Evolutionary conservation across 208 protist genomes (phyloP), one percentile per base, ranked within the genome.

Genomic region (Acanthamoeba healyi): DNA sequence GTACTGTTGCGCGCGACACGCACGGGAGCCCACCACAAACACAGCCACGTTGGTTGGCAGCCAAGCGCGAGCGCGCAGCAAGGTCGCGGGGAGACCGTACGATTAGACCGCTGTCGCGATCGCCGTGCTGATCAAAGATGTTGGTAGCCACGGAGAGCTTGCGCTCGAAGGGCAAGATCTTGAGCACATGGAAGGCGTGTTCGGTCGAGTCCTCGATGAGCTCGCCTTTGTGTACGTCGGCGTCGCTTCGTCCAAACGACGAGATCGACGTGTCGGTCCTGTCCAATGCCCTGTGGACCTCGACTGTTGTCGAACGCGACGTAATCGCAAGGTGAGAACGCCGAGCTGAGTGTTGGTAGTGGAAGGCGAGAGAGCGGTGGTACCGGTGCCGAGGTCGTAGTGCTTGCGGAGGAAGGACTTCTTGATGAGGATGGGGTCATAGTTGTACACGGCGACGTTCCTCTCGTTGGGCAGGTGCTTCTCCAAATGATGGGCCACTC

Each of bases 101-200:
- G 15, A 56, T 7, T 9, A 0, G 10, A 19, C 42, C 79, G 24
- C 0, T 32, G 38, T 87, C 49, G n/a, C 46, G 12, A 9, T 29
- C 29, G 17, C 29, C 38, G 44, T 87, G 46, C 49, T 87, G 46
- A 24, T 17, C 49, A 6, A 87, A 9, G n/a, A 87, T 56, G 29
- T 51, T 87, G 79, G 56, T 56, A 14, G 79, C 79, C 26, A 87
- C 46, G 79, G 42, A 24, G n/a, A 87, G 79, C 79, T 87, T 87
- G 24, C 49, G 46, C 79, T 46, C 49, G n/a, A 63, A 87, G 46
- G 42, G 44, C 42, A 63, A 29, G 1, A 87, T 32, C 34, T 87
- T 87, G 46, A 87, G 46, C 42, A 87, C 49, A 40, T 87, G 65
- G 65, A 74, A 74, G 12, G 65, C 65, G 36, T 87, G 79, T 19